Evolutionary conservation across 1,284 basidiomycete genomes (phyloP).

Genomic region (Athelia psychrophila): DNA sequence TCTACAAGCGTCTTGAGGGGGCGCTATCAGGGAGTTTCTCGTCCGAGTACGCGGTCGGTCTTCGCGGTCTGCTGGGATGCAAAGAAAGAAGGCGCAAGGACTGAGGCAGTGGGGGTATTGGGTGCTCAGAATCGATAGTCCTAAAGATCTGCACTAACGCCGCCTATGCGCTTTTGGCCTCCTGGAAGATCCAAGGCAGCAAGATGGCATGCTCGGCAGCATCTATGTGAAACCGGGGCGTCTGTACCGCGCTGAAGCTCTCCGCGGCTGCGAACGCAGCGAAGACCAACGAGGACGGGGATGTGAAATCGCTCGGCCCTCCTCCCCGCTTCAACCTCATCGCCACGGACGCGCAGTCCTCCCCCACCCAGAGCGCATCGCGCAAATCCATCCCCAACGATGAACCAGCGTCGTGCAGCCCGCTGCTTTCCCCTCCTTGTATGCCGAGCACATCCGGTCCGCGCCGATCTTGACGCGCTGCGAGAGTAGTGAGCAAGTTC

Average conservation of each 20-base stretch:
- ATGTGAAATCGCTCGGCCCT: slow-evolving; percentile 78
- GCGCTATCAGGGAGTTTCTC: slow-evolving; percentile 98
- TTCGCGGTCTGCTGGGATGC: slow-evolving; percentile 71
- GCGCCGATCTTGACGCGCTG: too few relatives aligned
- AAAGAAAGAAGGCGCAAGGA: slow-evolving; percentile 81
- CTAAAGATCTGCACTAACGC: too few relatives aligned
- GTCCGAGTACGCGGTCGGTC: slow-evolving; percentile 51
- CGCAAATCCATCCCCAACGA: slow-evolving; percentile 92
- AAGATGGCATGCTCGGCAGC: slow-evolving; percentile 67
- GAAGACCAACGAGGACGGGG: slow-evolving; percentile 90
- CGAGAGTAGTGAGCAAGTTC: too few relatives aligned
- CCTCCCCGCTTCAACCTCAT: slow-evolving; percentile 97
- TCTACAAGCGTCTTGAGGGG: slow-evolving; percentile 93
- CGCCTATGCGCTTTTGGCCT: slow-evolving; percentile 84
- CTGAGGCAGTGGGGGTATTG: slow-evolving; percentile 75
- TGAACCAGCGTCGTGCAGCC: slow-evolving; percentile 87
- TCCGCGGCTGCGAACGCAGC: slow-evolving; percentile 93
- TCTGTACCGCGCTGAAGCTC: slow-evolving; percentile 86
- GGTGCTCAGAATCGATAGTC: slow-evolving; percentile 86
- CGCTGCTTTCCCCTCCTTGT: too few relatives aligned
- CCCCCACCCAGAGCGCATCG: slow-evolving; percentile 94
- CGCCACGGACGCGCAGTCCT: slow-evolving; percentile 99
- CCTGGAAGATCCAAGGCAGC: slow-evolving; percentile 86
- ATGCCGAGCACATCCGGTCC: too few relatives aligned
- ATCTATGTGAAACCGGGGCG: slow-evolving; percentile 80